phyloP scores from a whole-genome alignment of 805 yeast genomes.

The Hanseniaspora occidentalis region DNA sequence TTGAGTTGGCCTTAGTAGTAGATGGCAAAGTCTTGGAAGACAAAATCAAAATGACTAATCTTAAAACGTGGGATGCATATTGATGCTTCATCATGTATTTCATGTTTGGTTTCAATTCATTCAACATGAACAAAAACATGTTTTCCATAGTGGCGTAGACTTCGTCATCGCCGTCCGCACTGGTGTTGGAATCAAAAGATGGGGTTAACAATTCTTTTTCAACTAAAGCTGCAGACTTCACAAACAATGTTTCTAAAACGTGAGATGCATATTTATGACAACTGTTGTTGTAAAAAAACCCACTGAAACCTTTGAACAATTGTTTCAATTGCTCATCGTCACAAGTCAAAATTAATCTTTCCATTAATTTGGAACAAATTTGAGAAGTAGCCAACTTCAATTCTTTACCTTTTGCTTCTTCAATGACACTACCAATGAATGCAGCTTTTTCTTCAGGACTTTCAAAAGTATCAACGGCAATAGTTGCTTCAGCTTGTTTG shows the following conservation, averaged over 20 bases:
- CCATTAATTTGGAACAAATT: conserved; percentile 86
- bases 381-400: conserved; percentile 87
- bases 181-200: conserved; percentile 24
- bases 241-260: conserved; percentile 76
- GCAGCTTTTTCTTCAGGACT: conserved; percentile 62
- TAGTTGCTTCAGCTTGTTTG: conserved; percentile 80
- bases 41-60: conserved; percentile 57
- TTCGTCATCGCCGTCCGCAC: conserved; percentile 23
- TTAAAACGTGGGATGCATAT: conserved; percentile 80
- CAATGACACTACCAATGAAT: conserved; percentile 66
- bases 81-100: conserved; percentile 53
- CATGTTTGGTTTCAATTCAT: conserved; percentile 52
- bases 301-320: conserved; percentile 53
- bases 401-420: conserved; percentile 82
- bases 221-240: conserved; percentile 57
- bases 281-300: conserved; percentile 65
- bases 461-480: conserved; percentile 63
- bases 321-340: conserved; percentile 51
- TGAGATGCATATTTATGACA: conserved; percentile 90
- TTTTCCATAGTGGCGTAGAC: conserved; percentile 49
- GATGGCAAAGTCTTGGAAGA: conserved; percentile 74
- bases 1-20: conserved; percentile 51
- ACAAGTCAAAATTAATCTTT: conserved; percentile 63
- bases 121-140: conserved; percentile 48
- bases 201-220: conserved; percentile 57